A percentile compares a stretch with the other conserved stretches of the same genome.
Evolutionary conservation across 257 asterid species (phyloP).

Genomic region (Petunia secreta): DNA sequence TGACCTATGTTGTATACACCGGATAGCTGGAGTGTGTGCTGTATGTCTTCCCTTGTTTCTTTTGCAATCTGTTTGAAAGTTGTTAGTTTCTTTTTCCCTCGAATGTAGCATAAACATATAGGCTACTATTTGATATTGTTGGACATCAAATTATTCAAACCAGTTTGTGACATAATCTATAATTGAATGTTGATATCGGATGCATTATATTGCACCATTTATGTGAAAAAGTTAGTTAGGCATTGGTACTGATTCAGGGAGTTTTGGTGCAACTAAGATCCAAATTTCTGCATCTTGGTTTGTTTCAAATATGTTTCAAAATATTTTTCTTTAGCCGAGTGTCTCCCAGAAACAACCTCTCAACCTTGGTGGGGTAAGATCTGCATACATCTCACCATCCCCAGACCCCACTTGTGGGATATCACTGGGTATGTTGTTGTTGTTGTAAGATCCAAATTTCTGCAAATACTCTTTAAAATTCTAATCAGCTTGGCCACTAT

Average conservation of each 20-base stretch:
- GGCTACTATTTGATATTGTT: not conserved
- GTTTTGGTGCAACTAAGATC: not conserved
- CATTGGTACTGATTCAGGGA: not conserved
- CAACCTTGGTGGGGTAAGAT: too few relatives aligned
- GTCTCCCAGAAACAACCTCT: too few relatives aligned
- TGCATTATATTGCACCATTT: not conserved
- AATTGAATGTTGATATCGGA: not conserved
- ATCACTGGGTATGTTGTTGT: too few relatives aligned
- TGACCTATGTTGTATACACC: not conserved
- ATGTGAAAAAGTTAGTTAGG: not conserved
- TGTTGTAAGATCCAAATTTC: not conserved
- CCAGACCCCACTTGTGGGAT: too few relatives aligned
- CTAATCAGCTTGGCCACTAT: not conserved
- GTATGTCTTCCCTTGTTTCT: not conserved
- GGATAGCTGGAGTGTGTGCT: not conserved
- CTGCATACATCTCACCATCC: too few relatives aligned
- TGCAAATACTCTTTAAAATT: not conserved
- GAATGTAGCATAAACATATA: not conserved
- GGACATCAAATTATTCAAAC: not conserved
- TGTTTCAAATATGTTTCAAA: too few relatives aligned
- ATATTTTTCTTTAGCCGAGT: too few relatives aligned
- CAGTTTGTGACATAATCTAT: not conserved
- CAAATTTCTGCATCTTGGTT: not conserved
- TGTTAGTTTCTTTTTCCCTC: constrained; percentile 12
- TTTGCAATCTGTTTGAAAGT: constrained; percentile 13